These are phyloP conservation scores for Monotropa hypopitys DNA, from an alignment of 179 eudicot species.

Conservation along the genomic window DNA sequence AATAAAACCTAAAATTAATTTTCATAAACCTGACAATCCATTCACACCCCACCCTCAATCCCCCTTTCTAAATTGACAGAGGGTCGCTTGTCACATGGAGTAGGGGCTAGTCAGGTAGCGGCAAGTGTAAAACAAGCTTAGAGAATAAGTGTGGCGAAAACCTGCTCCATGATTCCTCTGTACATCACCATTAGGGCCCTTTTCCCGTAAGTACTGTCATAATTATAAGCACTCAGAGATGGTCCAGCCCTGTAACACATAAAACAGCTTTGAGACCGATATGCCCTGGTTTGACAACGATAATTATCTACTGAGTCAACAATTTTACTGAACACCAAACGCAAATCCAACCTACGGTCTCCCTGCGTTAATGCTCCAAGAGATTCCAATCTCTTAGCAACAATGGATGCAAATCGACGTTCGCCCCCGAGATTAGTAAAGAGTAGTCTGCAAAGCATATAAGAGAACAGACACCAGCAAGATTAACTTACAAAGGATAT, in stretches of 20 bases:
- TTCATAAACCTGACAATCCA: neutral
- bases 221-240: constrained; percentile 72
- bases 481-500: constrained; percentile 1
- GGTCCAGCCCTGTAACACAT: constrained; percentile 78
- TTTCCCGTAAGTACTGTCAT: constrained; percentile 81
- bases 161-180: constrained; percentile 89
- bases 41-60: neutral
- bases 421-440: constrained; percentile 98
- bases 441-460: constrained; percentile 44
- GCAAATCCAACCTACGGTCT: constrained; percentile 62
- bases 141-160: constrained; percentile 8
- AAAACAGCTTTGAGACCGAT: neutral
- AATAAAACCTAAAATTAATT: constrained; percentile 9
- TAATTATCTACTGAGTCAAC: neutral
- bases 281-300: neutral
- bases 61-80: neutral
- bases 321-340: neutral
- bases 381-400: constrained; percentile 91
- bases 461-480: constrained; percentile 1
- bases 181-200: constrained; percentile 63
- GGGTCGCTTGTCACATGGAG: neutral
- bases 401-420: constrained; percentile 95
- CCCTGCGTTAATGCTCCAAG: constrained; percentile 98
- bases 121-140: neutral
- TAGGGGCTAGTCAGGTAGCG: neutral